Evolutionary conservation across 805 yeast genomes (phyloP), one percentile per base, ranked within the genome.

Genomic region (Cyberlindnera americana): DNA sequence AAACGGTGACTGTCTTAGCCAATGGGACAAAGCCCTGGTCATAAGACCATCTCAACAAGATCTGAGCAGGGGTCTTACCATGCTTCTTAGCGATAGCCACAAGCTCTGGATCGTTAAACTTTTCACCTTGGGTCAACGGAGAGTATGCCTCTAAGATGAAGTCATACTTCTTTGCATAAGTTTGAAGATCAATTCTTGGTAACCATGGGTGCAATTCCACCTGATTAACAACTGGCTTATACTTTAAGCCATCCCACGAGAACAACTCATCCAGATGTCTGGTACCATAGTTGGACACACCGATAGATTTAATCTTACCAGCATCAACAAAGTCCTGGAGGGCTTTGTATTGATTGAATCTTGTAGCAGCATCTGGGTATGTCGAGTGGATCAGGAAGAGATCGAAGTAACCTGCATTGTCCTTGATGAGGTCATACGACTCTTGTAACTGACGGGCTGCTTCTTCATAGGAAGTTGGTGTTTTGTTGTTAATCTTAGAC

Each of bases 251-350:
- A 3, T 71, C 72, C 83, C 86, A 78, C 2, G 60, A 51, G 35
- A 81, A 65, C 27, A 85, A 60, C 56, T 83, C 83, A 43, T 79
- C 73, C n/a, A 84, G 57, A 56, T 79, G 87, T 7, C 60, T 64
- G n/a, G 62, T 56, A 38, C 88, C 88, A 52, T 71, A 85, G 64
- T 84, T 83, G 16, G 93, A 84, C 15, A 86, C 89, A 32, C 95
- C 95, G 43, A 86, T 77, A 15, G 85, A 71, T 52, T 70, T 73
- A 41, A 82, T 78, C 37, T 67, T 60, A 8, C 87, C 83, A 7
- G 65, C 65, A 19, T 70, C 77, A 23, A 77, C 80, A 19, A 78
- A 80, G 51, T 84, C 91, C 59, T 84, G 90, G 71, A 85, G 70
- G 1, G 89, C 90, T 52, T 64, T 69, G 76, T 81, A 84, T 4